Percentiles rank a stretch among this genome's conserved stretches.
Evolutionary conservation across 352 stramenopile species (phyloP).

Genomic region (Albugo candida): DNA sequence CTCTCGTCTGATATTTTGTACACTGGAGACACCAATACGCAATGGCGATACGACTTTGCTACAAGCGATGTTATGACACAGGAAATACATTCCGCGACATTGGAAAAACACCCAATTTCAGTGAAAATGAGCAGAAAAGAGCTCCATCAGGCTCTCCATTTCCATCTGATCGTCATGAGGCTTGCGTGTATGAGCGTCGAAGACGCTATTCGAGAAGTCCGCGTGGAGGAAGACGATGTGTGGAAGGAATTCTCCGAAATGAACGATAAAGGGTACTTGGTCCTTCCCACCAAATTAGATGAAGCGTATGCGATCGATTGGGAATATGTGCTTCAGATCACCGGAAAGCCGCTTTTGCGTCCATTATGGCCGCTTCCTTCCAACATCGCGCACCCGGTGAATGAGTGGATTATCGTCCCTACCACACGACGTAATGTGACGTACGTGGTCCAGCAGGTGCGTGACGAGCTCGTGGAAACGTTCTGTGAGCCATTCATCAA

Average conservation of each 20-base stretch:
- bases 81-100: conserved; percentile 28
- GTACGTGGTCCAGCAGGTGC: conserved; percentile 35
- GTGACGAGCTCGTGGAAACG: conserved; percentile 17
- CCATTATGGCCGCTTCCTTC: conserved; percentile 42
- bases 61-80: conserved; percentile 56
- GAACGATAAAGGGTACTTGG: conserved; percentile 77
- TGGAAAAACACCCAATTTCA: conserved; percentile 23
- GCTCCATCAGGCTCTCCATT: conserved; percentile 38
- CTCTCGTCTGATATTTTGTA: conserved; percentile 57
- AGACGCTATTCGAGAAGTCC: conserved; percentile 44
- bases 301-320: conserved; percentile 23
- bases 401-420: conserved; percentile 61
- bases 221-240: conserved; percentile 30
- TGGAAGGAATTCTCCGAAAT: conserved; percentile 71
- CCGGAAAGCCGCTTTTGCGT: conserved; percentile 35
- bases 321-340: conserved; percentile 38
- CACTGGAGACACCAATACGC: conserved; percentile 57
- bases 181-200: conserved; percentile 57
- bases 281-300: conserved; percentile 26
- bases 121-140: conserved; percentile 31
- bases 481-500: conserved; percentile 20
- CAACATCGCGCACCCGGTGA: conserved; percentile 2
- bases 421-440: conserved; percentile 44
- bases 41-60: conserved; percentile 69
- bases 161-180: conserved; percentile 63